Conservation (phyloP, 805 yeast genomes). For the Saturnispora sanitii region DNA sequence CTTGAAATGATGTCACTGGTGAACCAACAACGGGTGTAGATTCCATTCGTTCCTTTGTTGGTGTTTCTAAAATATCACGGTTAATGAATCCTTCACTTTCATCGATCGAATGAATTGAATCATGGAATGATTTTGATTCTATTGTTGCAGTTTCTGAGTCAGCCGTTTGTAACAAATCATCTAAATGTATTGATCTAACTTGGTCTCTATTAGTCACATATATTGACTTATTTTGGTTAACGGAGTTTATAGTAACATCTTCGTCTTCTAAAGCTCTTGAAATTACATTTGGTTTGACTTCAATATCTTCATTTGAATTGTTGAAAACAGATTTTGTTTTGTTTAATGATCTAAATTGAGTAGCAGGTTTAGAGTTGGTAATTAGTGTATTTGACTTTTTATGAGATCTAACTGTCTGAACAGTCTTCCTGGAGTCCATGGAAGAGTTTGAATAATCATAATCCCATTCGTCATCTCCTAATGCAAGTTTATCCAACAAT, state of each 20-base stretch:
- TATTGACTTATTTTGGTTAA: constrained; percentile 12
- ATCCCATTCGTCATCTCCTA: constrained; percentile 25
- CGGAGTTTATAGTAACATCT: constrained; percentile 15
- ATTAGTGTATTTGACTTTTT: constrained; percentile 1
- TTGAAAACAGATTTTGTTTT: constrained; percentile 15
- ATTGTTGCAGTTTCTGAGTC: constrained; percentile 7
- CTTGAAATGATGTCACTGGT: constrained; percentile 8
- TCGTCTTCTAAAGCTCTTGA: constrained; percentile 20
- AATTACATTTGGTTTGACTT: constrained; percentile 15
- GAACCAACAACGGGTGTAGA: constrained; percentile 11
- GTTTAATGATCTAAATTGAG: constrained; percentile 24
- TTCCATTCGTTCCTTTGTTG: constrained; percentile 9
- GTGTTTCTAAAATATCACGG: constrained; percentile 5
- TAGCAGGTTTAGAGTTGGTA: constrained; percentile 17
- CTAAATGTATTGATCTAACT: constrained; percentile 16
- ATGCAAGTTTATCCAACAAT: constrained; percentile 24
- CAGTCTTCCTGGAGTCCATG: constrained; percentile 2
- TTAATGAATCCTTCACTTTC: not conserved
- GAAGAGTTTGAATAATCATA: constrained; percentile 8
- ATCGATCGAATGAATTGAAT: constrained; percentile 1
- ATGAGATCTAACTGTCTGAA: constrained; percentile 4
- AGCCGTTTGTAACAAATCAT: constrained; percentile 8
- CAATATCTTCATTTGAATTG: constrained; percentile 10
- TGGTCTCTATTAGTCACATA: constrained; percentile 8
- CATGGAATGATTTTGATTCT: constrained; percentile 7